Base-by-base conservation (phyloP, 2,329 filamentous ascomycete genomes). In the Herpomyces periplanetae region DNA sequence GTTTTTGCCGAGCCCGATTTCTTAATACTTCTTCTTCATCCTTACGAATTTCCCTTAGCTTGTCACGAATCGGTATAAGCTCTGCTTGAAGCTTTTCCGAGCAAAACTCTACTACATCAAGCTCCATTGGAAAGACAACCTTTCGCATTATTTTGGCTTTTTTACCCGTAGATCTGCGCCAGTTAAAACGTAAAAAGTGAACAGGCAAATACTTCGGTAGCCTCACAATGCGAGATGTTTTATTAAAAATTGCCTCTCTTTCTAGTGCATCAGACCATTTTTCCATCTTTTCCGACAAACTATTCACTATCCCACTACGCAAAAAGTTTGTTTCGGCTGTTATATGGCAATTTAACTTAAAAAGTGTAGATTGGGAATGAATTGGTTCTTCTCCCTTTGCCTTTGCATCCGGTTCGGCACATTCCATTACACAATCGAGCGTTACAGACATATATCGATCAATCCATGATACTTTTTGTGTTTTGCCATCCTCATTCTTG, bases 131-230 rank as follows among this genome's bases (percentile, higher is more conserved):
- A 35, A 96, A 96, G 0, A 69, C 75, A 22, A 96, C 80, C 42
- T 91, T 96, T 35, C 73, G 66, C 66, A 96, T 75, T 30, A 96
- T 96, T 50, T 96, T 96, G 28, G 75, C 73, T 49, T 96, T 96
- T 47, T 91, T 91, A 39, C 84, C 63, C 3, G 68, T 71, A 28
- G 85, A 69, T 17, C 63, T 58, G 34, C 85, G 75, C 80, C 80
- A 96, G 45, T 75, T 88, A 44, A 96, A 96, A 27, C 80, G 68
- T 22, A 96, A 66, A 36, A 96, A 87, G 39, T 96, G 80, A 3
- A 96, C 68, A 0, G 80, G 80, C 17, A 96, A 50, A 36, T 96
- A 88, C 38, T 87, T 85, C 8, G 80, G 80, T 18, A 88, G 46
- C 9, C 75, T 61, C 5, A 73, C 56, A 30, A 96, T 84, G 33